Evolutionary conservation across 129 eudicot species (phyloP), one percentile per base, ranked within the genome.

Genomic region (Centaurea solstitialis): DNA sequence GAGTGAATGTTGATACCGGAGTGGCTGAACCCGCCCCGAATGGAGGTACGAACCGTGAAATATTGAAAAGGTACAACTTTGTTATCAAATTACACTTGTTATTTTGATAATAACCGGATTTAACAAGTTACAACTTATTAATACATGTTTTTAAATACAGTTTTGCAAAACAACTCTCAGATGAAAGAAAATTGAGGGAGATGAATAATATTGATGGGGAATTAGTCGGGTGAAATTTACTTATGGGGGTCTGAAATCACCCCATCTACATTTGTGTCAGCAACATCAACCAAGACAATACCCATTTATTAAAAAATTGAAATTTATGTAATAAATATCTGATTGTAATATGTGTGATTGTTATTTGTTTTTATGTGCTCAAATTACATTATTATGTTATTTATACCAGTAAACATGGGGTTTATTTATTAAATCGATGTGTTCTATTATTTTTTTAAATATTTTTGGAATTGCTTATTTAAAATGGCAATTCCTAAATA

Each of bases 41-140:
- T 64, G 83, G 73, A 11, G 91, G 90, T 62, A 87, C 88, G 30
- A 85, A 87, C 62, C 76, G 50, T 68, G 90, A 87, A 4, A 88
- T 85, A 18, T 80, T 90, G 17, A 80, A 70, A 71, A 85, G 77
- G 93, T 87, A 66, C 40, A 33, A 43, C 10, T 38, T 2, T 9
- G 13, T 26, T 21, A 4, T 28, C 0, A 8, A 24, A 30, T n/a
- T 10, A 10, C 18, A 57, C 9, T 57, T 10, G 13, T 11, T 1
- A 22, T 9, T 4, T 3, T 0, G 0, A 20, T 43, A 9, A 26
- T 13, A 37, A 57, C 22, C 12, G 24, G 8, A 38, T 62, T 57
- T 57, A 39, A 4, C 65, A 30, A 30, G 0, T 21, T 72, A 39
- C 20, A 11, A 72, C 17, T 67, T 13, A 15, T 9, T 4, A 43